Conservation (phyloP, 768 basidiomycete species). For the Phlebiopsis gigantea region DNA sequence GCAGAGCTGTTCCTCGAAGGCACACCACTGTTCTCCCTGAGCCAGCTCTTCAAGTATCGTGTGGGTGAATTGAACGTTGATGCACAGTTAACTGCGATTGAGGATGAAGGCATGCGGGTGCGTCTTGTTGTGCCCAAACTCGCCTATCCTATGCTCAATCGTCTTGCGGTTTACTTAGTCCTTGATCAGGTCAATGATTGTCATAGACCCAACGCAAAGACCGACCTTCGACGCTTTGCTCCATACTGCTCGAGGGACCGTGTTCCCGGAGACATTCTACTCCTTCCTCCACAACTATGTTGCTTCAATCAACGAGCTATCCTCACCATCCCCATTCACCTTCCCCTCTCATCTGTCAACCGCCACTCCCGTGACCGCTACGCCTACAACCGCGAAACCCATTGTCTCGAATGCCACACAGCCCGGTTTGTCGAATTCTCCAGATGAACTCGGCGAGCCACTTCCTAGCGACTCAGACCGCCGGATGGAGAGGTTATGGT, state of each 20-base stretch:
- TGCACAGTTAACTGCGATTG: slow-evolving; percentile 62
- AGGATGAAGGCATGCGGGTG: slow-evolving; percentile 79
- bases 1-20: slow-evolving; percentile 97
- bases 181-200: slow-evolving; percentile 88
- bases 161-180: slow-evolving; percentile 36
- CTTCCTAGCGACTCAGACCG: slow-evolving; percentile 84
- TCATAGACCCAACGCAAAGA: slow-evolving; percentile 67
- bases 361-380: slow-evolving; percentile 25
- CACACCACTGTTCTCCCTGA: slow-evolving; percentile 85
- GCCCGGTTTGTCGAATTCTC: slow-evolving; percentile 5
- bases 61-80: slow-evolving; percentile 81
- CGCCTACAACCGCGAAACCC: slow-evolving; percentile 25
- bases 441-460: slow-evolving; percentile 25
- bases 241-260: slow-evolving; percentile 64
- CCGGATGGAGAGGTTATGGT: slow-evolving; percentile 78
- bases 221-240: slow-evolving; percentile 81
- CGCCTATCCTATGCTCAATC: slow-evolving; percentile 4
- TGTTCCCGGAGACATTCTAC: slow-evolving; percentile 93
- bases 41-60: slow-evolving; percentile 92
- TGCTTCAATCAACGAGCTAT: slow-evolving; percentile 68
- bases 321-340: slow-evolving; percentile 39
- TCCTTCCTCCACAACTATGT: slow-evolving; percentile 91
- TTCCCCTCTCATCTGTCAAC: slow-evolving; percentile 22
- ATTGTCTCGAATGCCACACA: neutral
- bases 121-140: too few species aligned